Conservation (phyloP, 2,329 filamentous ascomycete species). For the Fusarium mundagurra region DNA sequence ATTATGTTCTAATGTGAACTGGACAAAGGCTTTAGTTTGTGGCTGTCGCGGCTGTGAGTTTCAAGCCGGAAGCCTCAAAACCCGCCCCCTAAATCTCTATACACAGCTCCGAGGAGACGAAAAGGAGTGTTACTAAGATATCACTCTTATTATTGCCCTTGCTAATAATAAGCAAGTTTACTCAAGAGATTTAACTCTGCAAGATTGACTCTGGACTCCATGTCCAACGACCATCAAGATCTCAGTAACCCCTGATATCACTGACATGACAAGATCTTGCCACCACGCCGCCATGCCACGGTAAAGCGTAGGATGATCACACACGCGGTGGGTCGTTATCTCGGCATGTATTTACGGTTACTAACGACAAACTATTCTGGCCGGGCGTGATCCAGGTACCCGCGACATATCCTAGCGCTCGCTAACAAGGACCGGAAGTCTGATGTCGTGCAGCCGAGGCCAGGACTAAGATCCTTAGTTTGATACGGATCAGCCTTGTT, state of each 20-base stretch:
- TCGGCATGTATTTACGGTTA: background rate
- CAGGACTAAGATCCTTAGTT: conserved; percentile 21
- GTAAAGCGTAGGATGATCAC: background rate
- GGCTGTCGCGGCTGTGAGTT: background rate
- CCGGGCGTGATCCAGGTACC: conserved; percentile 17
- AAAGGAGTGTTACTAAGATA: background rate
- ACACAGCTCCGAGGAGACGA: background rate
- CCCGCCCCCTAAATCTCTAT: background rate
- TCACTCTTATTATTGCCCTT: background rate
- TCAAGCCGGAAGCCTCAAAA: background rate
- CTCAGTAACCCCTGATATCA: background rate
- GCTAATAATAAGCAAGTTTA: background rate
- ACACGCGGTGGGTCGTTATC: background rate
- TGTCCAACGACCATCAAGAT: background rate
- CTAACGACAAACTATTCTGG: background rate
- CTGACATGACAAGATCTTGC: conserved; percentile 2
- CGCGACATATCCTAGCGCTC: conserved; percentile 13
- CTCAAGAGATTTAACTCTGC: background rate
- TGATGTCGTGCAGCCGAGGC: conserved; percentile 33
- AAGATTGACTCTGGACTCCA: background rate
- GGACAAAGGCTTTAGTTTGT: background rate
- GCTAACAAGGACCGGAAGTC: conserved; percentile 11
- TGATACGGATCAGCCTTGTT: conserved; percentile 18
- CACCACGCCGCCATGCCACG: background rate
- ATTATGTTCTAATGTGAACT: background rate